These are phyloP conservation scores for Lagenaria siceraria DNA, from an alignment of 306 rosid species.

Conservation along the genomic window DNA sequence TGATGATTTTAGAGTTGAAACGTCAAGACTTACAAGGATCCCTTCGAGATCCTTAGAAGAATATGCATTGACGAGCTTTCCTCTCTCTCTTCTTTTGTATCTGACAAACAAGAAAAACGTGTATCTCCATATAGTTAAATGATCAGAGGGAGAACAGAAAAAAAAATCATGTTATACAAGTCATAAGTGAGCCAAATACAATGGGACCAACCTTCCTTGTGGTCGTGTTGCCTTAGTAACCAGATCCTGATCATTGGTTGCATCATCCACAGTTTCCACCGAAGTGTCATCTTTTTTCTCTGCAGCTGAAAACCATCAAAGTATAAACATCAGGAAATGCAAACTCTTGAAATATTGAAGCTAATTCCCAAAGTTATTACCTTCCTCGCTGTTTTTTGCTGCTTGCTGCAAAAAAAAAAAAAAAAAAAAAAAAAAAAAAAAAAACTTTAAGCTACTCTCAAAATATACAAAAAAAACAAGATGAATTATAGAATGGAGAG, in stretches of 20 bases:
- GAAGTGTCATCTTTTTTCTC: slow-evolving; percentile 14
- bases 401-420: slow-evolving; percentile 39
- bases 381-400: slow-evolving; percentile 34
- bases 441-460: not conserved
- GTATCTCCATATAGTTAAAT: not conserved
- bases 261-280: slow-evolving; percentile 30
- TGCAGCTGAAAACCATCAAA: slow-evolving; percentile 12
- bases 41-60: slow-evolving; percentile 87
- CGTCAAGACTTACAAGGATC: slow-evolving; percentile 57
- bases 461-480: not conserved
- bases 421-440: not conserved
- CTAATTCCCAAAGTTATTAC: slow-evolving; percentile 16
- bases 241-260: slow-evolving; percentile 19
- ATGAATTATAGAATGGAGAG: not conserved
- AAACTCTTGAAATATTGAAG: not conserved
- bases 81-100: slow-evolving; percentile 80
- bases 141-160: not conserved
- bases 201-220: slow-evolving; percentile 66
- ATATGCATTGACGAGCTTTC: slow-evolving; percentile 74
- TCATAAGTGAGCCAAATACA: not conserved
- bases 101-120: slow-evolving; percentile 17
- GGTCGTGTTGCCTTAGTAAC: slow-evolving; percentile 63
- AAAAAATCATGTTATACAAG: not conserved
- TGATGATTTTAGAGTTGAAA: not conserved
- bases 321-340: not conserved